A percentile compares a stretch with the other conserved stretches of the same genome.
Conservation (phyloP, 768 basidiomycete genomes). For the Suillus hirtellus region DNA sequence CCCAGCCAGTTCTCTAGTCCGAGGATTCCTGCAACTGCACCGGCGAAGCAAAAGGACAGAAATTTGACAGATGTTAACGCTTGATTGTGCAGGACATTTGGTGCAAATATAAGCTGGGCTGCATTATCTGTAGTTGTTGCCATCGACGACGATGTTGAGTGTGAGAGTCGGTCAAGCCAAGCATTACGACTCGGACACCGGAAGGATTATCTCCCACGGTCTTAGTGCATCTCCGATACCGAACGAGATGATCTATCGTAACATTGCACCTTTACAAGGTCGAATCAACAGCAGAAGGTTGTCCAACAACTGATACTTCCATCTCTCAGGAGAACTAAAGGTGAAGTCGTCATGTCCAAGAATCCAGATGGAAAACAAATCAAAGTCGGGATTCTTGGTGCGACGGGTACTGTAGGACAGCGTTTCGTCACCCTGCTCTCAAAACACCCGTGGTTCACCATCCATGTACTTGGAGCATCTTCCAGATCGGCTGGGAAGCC, state of each 20-base stretch:
- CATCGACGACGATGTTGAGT: conserved; percentile 38
- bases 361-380: conserved; percentile 24
- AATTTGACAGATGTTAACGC: conserved; percentile 72
- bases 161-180: conserved; percentile 11
- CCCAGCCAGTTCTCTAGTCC: conserved; percentile 85
- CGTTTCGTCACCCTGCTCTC: conserved; percentile 90
- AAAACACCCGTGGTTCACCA: conserved; percentile 85
- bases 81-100: conserved; percentile 67
- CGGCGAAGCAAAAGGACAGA: conserved; percentile 80
- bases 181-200: neutral
- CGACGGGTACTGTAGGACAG: conserved; percentile 95
- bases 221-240: neutral
- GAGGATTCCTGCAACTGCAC: conserved; percentile 85
- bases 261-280: neutral
- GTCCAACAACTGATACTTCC: neutral
- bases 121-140: conserved; percentile 49
- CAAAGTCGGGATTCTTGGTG: conserved; percentile 79
- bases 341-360: conserved; percentile 21
- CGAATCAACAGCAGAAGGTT: neutral
- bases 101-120: conserved; percentile 62
- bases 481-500: conserved; percentile 81
- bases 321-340: conserved; percentile 7
- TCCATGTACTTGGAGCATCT: conserved; percentile 89
- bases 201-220: conserved; percentile 2
- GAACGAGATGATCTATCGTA: neutral